Evolutionary conservation across 1,284 basidiomycete species (phyloP).

Genomic region (Naganishia cerealis): DNA sequence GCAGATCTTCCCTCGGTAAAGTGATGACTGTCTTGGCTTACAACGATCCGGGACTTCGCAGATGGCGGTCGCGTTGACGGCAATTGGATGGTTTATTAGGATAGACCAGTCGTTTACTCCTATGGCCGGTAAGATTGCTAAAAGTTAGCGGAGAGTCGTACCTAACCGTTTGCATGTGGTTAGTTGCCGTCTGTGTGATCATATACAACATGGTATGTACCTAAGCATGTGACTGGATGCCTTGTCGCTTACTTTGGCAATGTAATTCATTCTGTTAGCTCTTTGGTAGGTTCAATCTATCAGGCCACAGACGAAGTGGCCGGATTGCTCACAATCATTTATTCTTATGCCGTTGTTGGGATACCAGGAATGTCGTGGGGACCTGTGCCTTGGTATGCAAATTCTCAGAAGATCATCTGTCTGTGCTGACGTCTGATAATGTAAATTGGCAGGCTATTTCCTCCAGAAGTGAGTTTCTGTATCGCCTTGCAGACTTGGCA

Average conservation of each 20-base stretch:
- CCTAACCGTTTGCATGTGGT: conserved; percentile 28
- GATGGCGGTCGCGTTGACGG: conserved; percentile 52
- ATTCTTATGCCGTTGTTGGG: neutral
- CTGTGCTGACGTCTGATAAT: conserved; percentile 6
- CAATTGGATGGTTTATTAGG: conserved; percentile 66
- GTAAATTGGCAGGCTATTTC: conserved; percentile 61
- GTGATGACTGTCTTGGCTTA: neutral
- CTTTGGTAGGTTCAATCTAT: neutral
- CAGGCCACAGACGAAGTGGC: neutral
- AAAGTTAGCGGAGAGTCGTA: neutral
- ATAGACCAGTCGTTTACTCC: conserved; percentile 82
- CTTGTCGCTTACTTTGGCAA: neutral
- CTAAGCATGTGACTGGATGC: conserved; percentile 62
- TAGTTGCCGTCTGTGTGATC: conserved; percentile 84
- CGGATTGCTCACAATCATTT: neutral
- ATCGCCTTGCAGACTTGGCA: neutral
- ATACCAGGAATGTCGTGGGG: conserved; percentile 51
- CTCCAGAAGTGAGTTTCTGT: conserved; percentile 65
- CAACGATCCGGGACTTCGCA: neutral
- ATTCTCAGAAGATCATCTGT: conserved; percentile 16
- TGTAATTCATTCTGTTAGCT: neutral
- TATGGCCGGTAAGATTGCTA: conserved; percentile 58
- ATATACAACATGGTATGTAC: conserved; percentile 77
- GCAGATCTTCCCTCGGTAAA: conserved; percentile 42
- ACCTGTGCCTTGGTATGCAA: conserved; percentile 51